A percentile compares a stretch with the other conserved stretches of the same genome.
These are phyloP conservation scores for Candida tetrigidarum DNA, from an alignment of 1,139 yeast genomes.

Conservation along the genomic window DNA sequence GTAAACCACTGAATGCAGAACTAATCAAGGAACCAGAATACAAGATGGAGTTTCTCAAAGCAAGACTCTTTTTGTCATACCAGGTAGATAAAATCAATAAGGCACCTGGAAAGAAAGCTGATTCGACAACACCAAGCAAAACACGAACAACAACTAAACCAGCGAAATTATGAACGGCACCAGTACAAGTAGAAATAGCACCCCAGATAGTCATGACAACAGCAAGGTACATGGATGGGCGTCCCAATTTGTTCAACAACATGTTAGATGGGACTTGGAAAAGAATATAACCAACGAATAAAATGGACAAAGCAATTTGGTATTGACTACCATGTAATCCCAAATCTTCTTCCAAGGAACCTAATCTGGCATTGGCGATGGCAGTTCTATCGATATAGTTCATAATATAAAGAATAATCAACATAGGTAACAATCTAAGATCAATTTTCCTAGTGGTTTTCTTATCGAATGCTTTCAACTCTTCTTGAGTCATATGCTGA, in stretches of 20 bases:
- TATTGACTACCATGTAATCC: slow-evolving; percentile 52
- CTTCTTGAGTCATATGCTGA: slow-evolving; percentile 36
- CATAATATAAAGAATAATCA: slow-evolving; percentile 54
- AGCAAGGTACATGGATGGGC: slow-evolving; percentile 55
- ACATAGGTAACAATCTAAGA: slow-evolving; percentile 56
- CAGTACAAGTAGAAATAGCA: slow-evolving; percentile 47
- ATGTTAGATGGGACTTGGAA: slow-evolving; percentile 62
- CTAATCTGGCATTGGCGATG: slow-evolving; percentile 64
- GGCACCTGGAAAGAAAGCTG: slow-evolving; percentile 61
- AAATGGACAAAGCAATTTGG: slow-evolving; percentile 57
- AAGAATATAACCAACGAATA: slow-evolving; percentile 64
- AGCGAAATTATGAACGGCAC: slow-evolving; percentile 31
- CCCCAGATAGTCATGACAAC: slow-evolving; percentile 59
- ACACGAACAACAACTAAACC: slow-evolving; percentile 41
- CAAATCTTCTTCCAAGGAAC: slow-evolving; percentile 57
- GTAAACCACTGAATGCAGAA: slow-evolving; percentile 83
- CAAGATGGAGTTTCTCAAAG: slow-evolving; percentile 59
- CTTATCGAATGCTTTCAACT: slow-evolving; percentile 40
- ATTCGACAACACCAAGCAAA: slow-evolving; percentile 54
- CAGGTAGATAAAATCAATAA: slow-evolving; percentile 52
- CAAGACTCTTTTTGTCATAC: slow-evolving; percentile 51
- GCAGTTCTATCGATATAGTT: slow-evolving; percentile 63
- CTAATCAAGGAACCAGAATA: slow-evolving; percentile 72
- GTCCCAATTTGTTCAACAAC: slow-evolving; percentile 51
- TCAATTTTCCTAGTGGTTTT: slow-evolving; percentile 54